These are phyloP conservation scores for Penstemon davidsonii DNA, from an alignment of 257 asterid species.

Conservation along the genomic window DNA sequence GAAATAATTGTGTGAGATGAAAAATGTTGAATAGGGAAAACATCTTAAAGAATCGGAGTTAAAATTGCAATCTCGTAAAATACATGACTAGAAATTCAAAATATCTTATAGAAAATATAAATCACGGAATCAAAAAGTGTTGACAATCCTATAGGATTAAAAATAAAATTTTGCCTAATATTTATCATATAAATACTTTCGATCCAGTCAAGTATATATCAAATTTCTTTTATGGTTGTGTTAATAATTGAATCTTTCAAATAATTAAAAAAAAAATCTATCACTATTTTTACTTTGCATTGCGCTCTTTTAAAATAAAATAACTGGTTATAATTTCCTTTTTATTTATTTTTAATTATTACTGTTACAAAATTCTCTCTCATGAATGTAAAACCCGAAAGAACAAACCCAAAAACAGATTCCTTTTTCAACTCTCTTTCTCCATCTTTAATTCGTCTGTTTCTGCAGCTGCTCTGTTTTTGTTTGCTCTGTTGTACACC, in stretches of 20 bases:
- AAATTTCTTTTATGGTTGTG: too few species aligned
- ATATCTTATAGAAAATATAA: too few species aligned
- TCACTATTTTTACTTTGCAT: background rate
- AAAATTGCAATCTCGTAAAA: too few species aligned
- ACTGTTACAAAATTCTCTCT: slow-evolving; percentile 25
- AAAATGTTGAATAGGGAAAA: too few species aligned
- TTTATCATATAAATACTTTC: too few species aligned
- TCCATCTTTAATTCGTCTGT: slow-evolving; percentile 40
- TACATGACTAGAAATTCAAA: too few species aligned
- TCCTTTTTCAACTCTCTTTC: slow-evolving; percentile 37
- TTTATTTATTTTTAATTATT: background rate
- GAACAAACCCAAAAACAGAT: slow-evolving; percentile 49
- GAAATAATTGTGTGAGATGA: background rate
- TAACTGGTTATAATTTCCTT: background rate
- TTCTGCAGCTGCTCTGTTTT: slow-evolving; percentile 28
- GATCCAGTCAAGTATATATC: too few species aligned
- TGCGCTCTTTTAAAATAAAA: background rate
- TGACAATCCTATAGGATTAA: too few species aligned
- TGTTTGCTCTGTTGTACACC: slow-evolving; percentile 39
- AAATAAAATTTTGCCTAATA: too few species aligned
- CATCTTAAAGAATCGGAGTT: too few species aligned
- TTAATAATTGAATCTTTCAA: background rate
- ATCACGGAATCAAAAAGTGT: too few species aligned
- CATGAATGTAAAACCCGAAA: slow-evolving; percentile 31
- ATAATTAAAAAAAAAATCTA: background rate